Conservation (phyloP, 1,284 basidiomycete genomes). For the Macrocystidia cucumis region DNA sequence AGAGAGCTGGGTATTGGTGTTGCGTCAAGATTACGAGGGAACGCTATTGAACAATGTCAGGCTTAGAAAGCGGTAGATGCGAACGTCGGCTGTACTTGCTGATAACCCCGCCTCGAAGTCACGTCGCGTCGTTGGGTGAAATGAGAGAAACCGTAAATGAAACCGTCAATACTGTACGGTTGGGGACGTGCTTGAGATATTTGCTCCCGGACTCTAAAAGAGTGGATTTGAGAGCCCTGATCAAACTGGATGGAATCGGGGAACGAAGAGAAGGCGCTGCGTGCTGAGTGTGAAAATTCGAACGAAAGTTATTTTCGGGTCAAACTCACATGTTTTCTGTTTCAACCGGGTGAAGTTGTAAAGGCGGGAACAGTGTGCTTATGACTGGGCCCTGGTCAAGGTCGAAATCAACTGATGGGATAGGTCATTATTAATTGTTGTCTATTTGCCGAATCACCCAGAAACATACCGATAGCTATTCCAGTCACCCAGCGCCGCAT, state of each 20-base stretch:
- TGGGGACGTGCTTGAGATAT: slow-evolving; percentile 16
- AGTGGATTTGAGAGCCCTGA: slow-evolving; percentile 66
- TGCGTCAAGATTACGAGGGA: slow-evolving; percentile 84
- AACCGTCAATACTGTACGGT: slow-evolving; percentile 48
- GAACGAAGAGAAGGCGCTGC: slow-evolving; percentile 89
- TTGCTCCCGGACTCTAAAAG: slow-evolving; percentile 59
- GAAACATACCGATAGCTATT: slow-evolving; percentile 59
- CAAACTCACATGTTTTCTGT: slow-evolving; percentile 76
- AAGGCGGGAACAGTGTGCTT: slow-evolving; percentile 60
- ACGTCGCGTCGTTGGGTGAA: slow-evolving; percentile 72
- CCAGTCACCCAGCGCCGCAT: slow-evolving; percentile 76
- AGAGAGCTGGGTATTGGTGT: slow-evolving; percentile 80
- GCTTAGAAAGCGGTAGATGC: slow-evolving; percentile 5
- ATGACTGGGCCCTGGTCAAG: slow-evolving; percentile 83
- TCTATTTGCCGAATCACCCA: not conserved
- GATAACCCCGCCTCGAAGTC: slow-evolving; percentile 74
- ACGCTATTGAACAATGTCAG: slow-evolving; percentile 39
- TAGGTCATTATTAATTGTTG: slow-evolving; percentile 8
- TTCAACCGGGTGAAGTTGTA: slow-evolving; percentile 56
- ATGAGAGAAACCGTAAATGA: slow-evolving; percentile 79
- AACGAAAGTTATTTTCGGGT: slow-evolving; percentile 5
- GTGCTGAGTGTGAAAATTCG: slow-evolving; percentile 7
- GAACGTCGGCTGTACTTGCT: slow-evolving; percentile 66
- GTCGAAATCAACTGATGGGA: slow-evolving; percentile 81
- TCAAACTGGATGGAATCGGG: slow-evolving; percentile 85